Base-by-base conservation (phyloP, 345 rosid species). In the Tarenaya hassleriana region DNA sequence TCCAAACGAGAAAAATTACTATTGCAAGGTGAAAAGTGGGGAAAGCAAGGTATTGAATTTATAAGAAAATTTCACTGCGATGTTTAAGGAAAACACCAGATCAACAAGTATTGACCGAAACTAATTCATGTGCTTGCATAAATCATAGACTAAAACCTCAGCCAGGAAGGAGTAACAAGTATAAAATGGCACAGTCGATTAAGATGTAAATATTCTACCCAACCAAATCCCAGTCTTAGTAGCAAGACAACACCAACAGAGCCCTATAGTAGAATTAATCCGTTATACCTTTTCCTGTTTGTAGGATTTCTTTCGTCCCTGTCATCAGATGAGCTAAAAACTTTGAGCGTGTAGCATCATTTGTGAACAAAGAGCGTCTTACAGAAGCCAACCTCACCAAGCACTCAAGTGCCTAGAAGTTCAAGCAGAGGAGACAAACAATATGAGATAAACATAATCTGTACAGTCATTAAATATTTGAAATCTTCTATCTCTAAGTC, bases 371-470 rank as follows among this genome's bases (percentile, higher is more conserved):
- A 67, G 99, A 83, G 33, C 95, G 91, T 11, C 97, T 76, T 13
- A 88, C 94, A 55, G 99, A 94, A 47, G 99, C 97, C 41, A 94
- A 72, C 51, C 99, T 84, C 51, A 94, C 99, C 84, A 94, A 78
- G 77, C 99, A 88, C 73, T 94, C 99, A 71, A 94, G 68, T 46
- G 99, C 99, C 99, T 94, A 59, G 38, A 64, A 64, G 45, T 42
- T 65, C 45, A 44, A 49, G 37, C 56, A 57, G 24, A 45, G 55
- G 43, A 58, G 29, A 24, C 29, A 24, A 24, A 24, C n/a, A 24
- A 24, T 24, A 24, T 24, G 29, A 24, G 29, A 24, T 24, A 24
- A 24, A 24, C n/a, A 24, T 24, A 24, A 24, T 2, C 5, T 24
- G 29, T 24, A 24, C 3, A 24, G 29, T 2, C 3, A 24, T n/a